phyloP scores from a whole-genome alignment of 1,284 basidiomycete species.

The Leucoagaricus sp. region DNA sequence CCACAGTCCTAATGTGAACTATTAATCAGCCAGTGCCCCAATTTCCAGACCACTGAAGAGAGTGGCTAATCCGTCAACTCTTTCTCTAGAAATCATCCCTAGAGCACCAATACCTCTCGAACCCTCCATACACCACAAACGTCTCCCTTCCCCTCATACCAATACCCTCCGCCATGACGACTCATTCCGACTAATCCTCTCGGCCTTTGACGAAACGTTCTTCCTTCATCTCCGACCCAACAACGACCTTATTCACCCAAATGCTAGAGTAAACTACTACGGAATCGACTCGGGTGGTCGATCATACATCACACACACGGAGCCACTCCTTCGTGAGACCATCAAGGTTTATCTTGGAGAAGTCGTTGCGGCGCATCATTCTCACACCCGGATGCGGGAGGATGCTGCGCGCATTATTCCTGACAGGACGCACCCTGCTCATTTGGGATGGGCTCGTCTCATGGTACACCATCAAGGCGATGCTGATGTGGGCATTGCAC shows the following conservation, averaged over 20 bases:
- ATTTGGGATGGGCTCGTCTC: constrained; percentile 72
- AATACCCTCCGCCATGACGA: constrained; percentile 57
- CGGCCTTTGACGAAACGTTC: constrained; percentile 64
- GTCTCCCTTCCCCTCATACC: constrained; percentile 28
- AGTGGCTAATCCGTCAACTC: constrained; percentile 56
- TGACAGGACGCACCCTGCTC: constrained; percentile 39
- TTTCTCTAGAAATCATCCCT: constrained; percentile 68
- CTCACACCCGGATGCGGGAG: constrained; percentile 56
- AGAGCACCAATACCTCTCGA: constrained; percentile 30
- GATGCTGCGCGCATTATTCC: constrained; percentile 55
- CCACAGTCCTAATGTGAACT: constrained; percentile 6
- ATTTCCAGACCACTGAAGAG: constrained; percentile 57
- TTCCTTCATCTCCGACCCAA: constrained; percentile 75
- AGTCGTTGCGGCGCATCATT: constrained; percentile 55
- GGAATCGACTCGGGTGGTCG: constrained; percentile 46
- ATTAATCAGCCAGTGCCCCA: constrained; percentile 49
- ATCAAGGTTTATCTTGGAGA: constrained; percentile 71
- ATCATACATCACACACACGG: constrained; percentile 45
- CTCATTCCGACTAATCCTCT: constrained; percentile 63
- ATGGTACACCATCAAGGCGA: constrained; percentile 71
- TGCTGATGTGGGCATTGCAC: constrained; percentile 43
- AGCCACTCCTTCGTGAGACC: constrained; percentile 54
- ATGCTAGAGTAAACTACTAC: constrained; percentile 69
- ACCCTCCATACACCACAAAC: constrained; percentile 34
- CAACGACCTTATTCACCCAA: constrained; percentile 74